Evolutionary conservation across 2,329 filamentous ascomycete species (phyloP).

Genomic region (Pseudogymnoascus sp.): DNA sequence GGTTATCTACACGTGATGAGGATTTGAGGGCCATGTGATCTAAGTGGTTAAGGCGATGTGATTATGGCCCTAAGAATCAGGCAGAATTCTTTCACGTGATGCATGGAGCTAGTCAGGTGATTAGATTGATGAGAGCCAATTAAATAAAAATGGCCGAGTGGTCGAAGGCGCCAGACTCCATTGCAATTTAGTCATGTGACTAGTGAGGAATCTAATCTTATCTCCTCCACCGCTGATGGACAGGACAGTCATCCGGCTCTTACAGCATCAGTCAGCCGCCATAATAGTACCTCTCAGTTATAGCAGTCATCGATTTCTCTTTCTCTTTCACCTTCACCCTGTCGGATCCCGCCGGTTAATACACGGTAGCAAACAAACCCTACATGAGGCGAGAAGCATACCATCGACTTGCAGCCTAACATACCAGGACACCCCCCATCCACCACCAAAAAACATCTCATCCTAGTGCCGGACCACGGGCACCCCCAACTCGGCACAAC

Average conservation of each 20-base stretch:
- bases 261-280: background rate
- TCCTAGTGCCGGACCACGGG: background rate
- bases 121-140: background rate
- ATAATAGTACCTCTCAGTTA: background rate
- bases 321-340: background rate
- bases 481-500: background rate
- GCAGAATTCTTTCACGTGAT: no score
- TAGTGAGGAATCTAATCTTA: background rate
- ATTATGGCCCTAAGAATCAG: no score
- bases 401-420: background rate
- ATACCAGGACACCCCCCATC: background rate
- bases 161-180: background rate
- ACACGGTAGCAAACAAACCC: no score
- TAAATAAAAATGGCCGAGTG: background rate
- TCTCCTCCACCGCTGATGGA: no score
- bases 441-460: background rate
- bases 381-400: no score
- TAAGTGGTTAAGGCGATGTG: no score
- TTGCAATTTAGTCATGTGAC: background rate
- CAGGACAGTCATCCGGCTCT: no score
- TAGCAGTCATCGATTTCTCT: background rate
- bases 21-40: background rate
- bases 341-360: background rate
- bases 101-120: no score
- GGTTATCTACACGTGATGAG: background rate